phyloP scores from a whole-genome alignment of 306 rosid genomes.

The Elaeagnus macrophylla region DNA sequence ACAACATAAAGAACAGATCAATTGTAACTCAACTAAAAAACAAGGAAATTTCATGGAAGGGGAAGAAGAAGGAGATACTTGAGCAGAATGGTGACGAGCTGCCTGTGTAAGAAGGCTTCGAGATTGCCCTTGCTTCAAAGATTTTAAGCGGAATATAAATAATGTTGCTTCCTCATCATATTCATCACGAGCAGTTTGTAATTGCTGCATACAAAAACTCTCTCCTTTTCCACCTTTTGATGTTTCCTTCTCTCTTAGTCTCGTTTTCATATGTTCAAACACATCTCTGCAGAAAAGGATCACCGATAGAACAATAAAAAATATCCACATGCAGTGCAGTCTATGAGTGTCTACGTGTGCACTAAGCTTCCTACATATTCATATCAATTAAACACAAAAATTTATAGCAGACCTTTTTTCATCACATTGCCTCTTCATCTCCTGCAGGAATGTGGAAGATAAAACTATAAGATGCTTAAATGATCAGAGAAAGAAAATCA shows the following conservation, averaged over 20 bases:
- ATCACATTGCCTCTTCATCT: constrained; percentile 95
- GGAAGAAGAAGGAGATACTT: constrained; percentile 34
- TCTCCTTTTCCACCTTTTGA: constrained; percentile 67
- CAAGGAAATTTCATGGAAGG: background rate
- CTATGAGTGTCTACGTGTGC: background rate
- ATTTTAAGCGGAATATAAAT: constrained; percentile 88
- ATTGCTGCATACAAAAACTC: constrained; percentile 58
- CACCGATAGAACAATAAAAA: constrained; percentile 24
- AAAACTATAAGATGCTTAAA: constrained; percentile 4
- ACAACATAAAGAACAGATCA: constrained; percentile 17
- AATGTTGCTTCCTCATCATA: constrained; percentile 89
- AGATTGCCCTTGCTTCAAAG: constrained; percentile 92
- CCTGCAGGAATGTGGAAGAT: constrained; percentile 57
- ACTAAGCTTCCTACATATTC: background rate
- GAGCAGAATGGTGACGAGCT: constrained; percentile 98
- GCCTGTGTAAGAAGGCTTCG: constrained; percentile 98
- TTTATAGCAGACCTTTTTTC: constrained; percentile 65
- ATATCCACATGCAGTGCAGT: constrained; percentile 6
- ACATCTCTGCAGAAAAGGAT: constrained; percentile 56
- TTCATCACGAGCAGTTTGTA: constrained; percentile 78
- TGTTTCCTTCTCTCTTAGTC: constrained; percentile 72
- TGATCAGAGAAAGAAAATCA: background rate
- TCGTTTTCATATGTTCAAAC: constrained; percentile 58
- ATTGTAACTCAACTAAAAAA: constrained; percentile 18
- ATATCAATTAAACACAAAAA: background rate